Evolutionary conservation across 1,284 basidiomycete genomes (phyloP), one percentile per base, ranked within the genome.

Genomic region (Cystobasidiaceae sp.): DNA sequence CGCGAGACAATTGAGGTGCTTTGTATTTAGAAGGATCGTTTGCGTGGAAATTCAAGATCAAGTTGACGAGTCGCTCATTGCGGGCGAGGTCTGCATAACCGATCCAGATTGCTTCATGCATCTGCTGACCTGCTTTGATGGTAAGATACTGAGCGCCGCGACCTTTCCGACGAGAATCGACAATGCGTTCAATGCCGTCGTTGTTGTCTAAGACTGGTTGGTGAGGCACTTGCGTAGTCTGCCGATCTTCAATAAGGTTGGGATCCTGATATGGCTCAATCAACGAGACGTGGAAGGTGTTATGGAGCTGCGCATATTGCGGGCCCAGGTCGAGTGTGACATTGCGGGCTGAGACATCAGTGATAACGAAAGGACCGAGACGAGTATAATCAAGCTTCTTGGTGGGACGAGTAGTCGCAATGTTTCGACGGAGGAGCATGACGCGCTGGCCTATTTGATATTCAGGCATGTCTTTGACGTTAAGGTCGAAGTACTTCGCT

Each of bases 321-420:
- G 25, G 4, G 21, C 48, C 48, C 17, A 50, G 48, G 34, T 50
- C 48, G 25, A 50, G 5, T 32, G 48, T 50, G 21, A 50, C 48
- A 32, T 50, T 30, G 48, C 48, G 27, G 34, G 48, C 48, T 32
- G 30, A 27, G 34, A 50, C 48, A 50, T 27, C 48, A 9, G 25
- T 50, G 3, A 50, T 50, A 19, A 4, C 3, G 27, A 17, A 50
- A 32, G 48, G 48, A 17, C 80, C 79, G 8, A 79, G 70, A 13
- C 68, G 69, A 0, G 71, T 71, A 49, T 77, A 70, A 59, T 78
- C 75, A 32, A 81, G 74, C 68, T 81, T 81, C 62, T 75, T 68
- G 9, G 78, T 74, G 0, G 79, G 79, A 4, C 77, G 72, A 6
- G 70, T 75, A 3, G 78, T 80, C 21, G 71, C 71, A 69, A 81